Conservation (phyloP, 257 asterid species). For the Ophiorrhiza pumila region DNA sequence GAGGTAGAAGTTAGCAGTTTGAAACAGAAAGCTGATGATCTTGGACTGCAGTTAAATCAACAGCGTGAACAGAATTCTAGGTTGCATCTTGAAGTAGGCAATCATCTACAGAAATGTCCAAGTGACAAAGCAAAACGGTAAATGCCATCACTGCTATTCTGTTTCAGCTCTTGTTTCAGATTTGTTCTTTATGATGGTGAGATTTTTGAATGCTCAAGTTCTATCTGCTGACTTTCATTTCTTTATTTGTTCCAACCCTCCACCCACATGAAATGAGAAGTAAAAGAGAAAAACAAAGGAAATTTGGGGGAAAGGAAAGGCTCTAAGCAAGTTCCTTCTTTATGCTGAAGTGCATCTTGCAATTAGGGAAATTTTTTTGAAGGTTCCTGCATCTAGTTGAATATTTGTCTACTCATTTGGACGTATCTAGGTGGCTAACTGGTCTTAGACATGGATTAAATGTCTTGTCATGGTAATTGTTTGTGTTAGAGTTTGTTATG, state of each 20-base stretch:
- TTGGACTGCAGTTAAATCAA: conserved; percentile 55
- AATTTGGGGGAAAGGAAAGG: neutral
- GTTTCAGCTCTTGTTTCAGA: conserved; percentile 10
- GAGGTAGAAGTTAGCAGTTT: conserved; percentile 56
- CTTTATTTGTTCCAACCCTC: neutral
- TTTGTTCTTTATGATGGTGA: neutral
- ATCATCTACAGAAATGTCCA: conserved; percentile 41
- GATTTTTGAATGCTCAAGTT: conserved; percentile 13
- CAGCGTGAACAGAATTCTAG: conserved; percentile 59
- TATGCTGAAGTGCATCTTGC: neutral
- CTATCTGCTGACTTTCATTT: neutral
- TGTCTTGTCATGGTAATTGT: neutral
- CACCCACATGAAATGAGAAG: neutral
- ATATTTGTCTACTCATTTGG: neutral
- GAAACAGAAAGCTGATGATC: conserved; percentile 67
- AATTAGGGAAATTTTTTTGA: neutral
- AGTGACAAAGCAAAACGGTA: conserved; percentile 43
- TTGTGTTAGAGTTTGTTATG: neutral
- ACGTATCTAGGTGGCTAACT: neutral
- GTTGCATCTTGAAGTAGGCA: conserved; percentile 40
- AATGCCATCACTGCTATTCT: conserved; percentile 17
- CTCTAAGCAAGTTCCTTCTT: neutral
- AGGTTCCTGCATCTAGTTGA: neutral
- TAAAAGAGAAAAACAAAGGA: neutral
- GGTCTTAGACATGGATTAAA: neutral